Base-by-base conservation (phyloP, 192 early-diverging fungal species). In the Linnemannia zychae region DNA sequence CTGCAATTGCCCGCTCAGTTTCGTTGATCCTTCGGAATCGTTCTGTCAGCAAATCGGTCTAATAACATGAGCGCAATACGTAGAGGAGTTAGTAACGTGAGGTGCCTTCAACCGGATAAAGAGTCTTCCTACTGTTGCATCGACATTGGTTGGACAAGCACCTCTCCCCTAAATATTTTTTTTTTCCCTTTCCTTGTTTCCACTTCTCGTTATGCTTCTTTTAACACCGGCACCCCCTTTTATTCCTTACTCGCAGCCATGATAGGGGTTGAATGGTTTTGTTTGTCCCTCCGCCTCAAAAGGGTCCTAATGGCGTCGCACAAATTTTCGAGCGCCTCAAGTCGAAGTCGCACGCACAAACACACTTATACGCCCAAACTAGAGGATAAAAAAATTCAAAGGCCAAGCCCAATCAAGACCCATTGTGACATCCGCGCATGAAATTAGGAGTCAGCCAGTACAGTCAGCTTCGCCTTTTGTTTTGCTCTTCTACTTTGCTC, bases 21-120 rank as follows among this genome's bases (percentile, higher is more conserved):
- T 78, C 78, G 31, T 71, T 74, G 28, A 79, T 67, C 46, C 47
- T 70, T 6, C 72, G 82, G n/a, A 75, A 57, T 53, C 73, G 67
- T 75, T 79, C 71, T n/a, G 38, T 38, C 3, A 78, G 48, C 16
- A 60, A 9, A 38, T 72, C 66, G 20, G 47, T 36, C 81, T 83
- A 73, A 36, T n/a, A 60, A 22, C 15, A 0, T 7, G 18, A 71
- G 7, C 18, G 33, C 4, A 44, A 44, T 44, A 44, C 17, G 18
- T 7, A 68, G 33, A 20, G 15, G 33, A 37, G 40, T 44, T 44
- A 44, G 40, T 9, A 44, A 9, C n/a, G 40, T 6, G 40, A 44
- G 40, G 9, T 44, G 40, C 9, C 9, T 44, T 33, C n/a, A n/a
- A n/a, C n/a, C n/a, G n/a, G n/a, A n/a, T n/a, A n/a, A n/a, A n/a